Evolutionary conservation across 768 basidiomycete genomes (phyloP).

Genomic region (Psilocybe sp.): DNA sequence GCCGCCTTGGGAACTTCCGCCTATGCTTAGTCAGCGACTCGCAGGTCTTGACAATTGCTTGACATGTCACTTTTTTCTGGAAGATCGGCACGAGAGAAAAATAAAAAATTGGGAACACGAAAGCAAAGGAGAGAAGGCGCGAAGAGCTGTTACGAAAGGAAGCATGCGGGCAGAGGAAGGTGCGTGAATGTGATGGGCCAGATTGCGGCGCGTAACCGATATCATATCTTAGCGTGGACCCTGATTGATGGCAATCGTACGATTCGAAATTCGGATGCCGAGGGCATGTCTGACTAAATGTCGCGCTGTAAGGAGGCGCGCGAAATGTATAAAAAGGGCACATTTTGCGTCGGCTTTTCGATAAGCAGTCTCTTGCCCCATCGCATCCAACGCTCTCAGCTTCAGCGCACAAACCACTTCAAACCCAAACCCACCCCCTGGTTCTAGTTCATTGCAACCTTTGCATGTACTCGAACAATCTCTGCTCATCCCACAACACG

Average conservation of each 20-base stretch:
- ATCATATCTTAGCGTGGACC: constrained; percentile 4
- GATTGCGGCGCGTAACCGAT: background rate
- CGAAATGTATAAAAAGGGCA: constrained; percentile 16
- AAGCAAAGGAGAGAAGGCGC: no score
- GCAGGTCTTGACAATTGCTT: no score
- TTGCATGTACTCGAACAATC: constrained; percentile 97
- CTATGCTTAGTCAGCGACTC: no score
- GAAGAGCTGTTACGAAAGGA: no score
- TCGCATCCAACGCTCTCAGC: constrained; percentile 4
- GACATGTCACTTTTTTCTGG: no score
- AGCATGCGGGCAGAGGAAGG: background rate
- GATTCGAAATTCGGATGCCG: constrained; percentile 16
- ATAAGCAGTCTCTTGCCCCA: constrained; percentile 4
- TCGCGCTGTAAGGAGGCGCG: constrained; percentile 1
- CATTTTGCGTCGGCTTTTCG: constrained; percentile 1
- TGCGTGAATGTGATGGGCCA: background rate
- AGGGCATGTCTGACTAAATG: constrained; percentile 12
- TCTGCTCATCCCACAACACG: constrained; percentile 84
- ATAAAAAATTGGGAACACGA: no score
- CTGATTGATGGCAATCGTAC: constrained; percentile 14
- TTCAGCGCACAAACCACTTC: constrained; percentile 10
- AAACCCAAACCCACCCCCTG: constrained; percentile 5
- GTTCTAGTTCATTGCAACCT: constrained; percentile 36
- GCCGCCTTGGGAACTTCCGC: no score
- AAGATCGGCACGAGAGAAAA: no score